Conservation (phyloP, 2,329 filamentous ascomycete species). For the Verticillium longisporum region DNA sequence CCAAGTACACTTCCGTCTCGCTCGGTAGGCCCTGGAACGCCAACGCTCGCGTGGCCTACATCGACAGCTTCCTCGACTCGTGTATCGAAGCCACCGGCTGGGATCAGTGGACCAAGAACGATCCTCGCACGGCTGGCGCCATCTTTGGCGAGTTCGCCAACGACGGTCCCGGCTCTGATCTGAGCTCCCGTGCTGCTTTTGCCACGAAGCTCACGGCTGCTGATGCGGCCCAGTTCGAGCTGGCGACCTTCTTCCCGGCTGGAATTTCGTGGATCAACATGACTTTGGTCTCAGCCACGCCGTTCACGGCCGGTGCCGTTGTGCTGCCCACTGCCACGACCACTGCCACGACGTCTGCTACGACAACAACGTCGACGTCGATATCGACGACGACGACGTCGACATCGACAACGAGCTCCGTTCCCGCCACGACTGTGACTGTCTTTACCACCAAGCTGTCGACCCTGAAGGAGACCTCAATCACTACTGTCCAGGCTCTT, state of each 20-base stretch:
- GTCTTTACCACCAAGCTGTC: constrained; percentile 15
- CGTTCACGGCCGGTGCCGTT: constrained; percentile 22
- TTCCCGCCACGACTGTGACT: not conserved
- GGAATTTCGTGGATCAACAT: constrained; percentile 34
- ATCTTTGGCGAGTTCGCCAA: constrained; percentile 43
- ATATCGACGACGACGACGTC: constrained; percentile 14
- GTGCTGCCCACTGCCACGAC: constrained; percentile 11
- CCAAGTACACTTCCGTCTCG: constrained; percentile 10
- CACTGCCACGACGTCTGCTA: constrained; percentile 15
- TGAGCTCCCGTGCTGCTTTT: constrained; percentile 30
- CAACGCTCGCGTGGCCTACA: constrained; percentile 16
- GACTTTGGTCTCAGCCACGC: constrained; percentile 25
- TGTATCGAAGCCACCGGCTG: constrained; percentile 42
- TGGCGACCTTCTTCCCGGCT: constrained; percentile 28
- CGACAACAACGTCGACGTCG: no score
- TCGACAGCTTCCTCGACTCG: constrained; percentile 28
- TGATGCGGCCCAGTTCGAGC: constrained; percentile 28
- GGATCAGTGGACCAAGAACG: constrained; percentile 33
- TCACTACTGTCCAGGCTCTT: constrained; percentile 8
- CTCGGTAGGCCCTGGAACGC: constrained; percentile 16
- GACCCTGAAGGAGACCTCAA: constrained; percentile 13
- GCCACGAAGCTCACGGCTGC: constrained; percentile 22
- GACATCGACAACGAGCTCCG: not conserved
- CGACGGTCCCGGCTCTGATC: constrained; percentile 35
- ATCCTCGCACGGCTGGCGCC: constrained; percentile 35